These are phyloP conservation scores for Cadophora sp. DNA, from an alignment of 2,329 filamentous ascomycete species.

Conservation along the genomic window DNA sequence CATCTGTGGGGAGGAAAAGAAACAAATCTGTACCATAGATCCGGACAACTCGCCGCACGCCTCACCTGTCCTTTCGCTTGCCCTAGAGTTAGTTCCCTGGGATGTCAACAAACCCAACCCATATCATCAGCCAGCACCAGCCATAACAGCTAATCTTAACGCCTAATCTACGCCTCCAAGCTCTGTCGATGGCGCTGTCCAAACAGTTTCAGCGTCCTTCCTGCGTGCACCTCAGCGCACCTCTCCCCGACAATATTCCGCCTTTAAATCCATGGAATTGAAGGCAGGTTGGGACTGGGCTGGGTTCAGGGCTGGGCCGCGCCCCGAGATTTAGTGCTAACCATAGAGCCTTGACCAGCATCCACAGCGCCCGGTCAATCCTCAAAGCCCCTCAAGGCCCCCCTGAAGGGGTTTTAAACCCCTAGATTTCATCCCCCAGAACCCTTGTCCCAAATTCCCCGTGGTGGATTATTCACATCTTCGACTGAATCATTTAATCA, in stretches of 20 bases:
- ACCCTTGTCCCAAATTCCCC: background rate
- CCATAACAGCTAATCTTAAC: background rate
- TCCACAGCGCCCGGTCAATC: background rate
- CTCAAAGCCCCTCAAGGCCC: background rate
- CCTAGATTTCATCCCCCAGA: background rate
- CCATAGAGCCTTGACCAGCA: background rate
- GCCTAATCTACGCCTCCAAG: background rate
- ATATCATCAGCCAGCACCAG: no score
- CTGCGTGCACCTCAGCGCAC: background rate
- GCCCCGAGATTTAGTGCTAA: background rate
- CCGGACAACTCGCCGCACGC: no score
- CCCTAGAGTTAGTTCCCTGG: background rate
- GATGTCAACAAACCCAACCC: no score
- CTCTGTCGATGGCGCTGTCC: background rate
- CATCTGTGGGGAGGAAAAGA: conserved; percentile 17
- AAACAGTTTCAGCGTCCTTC: background rate
- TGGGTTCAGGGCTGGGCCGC: conserved; percentile 6
- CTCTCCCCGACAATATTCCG: background rate
- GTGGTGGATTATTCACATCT: background rate
- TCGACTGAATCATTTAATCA: conserved; percentile 6
- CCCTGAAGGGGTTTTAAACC: background rate
- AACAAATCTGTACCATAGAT: background rate
- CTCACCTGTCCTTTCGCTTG: background rate
- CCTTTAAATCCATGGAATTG: background rate
- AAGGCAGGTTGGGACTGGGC: background rate